Conservation (phyloP, 352 stramenopile species). For the Globisporangium iwayamae region DNA sequence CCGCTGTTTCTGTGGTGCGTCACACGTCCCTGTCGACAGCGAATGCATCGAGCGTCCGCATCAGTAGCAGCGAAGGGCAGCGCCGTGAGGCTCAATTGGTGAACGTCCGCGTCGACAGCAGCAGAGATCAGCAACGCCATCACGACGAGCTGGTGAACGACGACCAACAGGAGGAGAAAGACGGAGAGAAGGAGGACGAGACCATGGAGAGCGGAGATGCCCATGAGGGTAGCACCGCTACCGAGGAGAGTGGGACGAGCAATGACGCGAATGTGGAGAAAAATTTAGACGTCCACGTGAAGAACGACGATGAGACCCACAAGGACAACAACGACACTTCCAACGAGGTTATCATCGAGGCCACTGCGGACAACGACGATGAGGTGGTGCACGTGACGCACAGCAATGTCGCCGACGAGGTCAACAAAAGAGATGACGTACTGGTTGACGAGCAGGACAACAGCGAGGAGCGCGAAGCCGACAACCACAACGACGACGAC, state of each 20-base stretch:
- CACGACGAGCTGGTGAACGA: background rate
- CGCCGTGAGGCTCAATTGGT: background rate
- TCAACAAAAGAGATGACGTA: background rate
- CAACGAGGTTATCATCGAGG: background rate
- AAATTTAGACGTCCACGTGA: background rate
- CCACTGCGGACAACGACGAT: no score
- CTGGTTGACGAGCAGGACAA: background rate
- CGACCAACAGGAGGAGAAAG: background rate
- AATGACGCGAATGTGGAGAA: background rate
- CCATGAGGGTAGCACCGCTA: background rate
- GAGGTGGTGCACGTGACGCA: background rate
- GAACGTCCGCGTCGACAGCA: background rate
- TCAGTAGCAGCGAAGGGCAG: background rate
- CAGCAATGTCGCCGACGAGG: background rate
- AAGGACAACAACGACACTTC: background rate
- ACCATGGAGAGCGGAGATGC: background rate
- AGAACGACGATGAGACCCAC: background rate
- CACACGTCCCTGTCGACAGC: background rate
- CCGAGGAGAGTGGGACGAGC: background rate
- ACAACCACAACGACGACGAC: background rate
- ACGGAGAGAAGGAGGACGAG: background rate
- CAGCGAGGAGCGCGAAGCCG: background rate
- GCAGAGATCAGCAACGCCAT: background rate
- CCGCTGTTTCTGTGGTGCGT: background rate
- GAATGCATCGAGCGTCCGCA: background rate